Conservation (phyloP, 208 protist genomes). For the Leishmania aethiopica region DNA sequence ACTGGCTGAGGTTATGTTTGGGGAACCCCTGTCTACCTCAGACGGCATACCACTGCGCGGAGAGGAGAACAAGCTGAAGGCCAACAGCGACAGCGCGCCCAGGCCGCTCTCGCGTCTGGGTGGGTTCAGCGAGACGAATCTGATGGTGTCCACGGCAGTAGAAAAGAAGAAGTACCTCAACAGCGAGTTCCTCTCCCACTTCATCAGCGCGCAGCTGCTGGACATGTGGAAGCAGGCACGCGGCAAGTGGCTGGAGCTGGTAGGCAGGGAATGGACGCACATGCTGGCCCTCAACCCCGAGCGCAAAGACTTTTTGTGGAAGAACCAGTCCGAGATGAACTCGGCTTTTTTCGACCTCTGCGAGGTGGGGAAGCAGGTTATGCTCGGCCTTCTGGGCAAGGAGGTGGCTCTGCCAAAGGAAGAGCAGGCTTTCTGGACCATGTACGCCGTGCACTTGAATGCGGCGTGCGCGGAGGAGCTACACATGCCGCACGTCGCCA, state of each 20-base stretch:
- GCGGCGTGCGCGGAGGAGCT: slow-evolving; percentile 51
- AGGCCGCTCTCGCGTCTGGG: slow-evolving; percentile 33
- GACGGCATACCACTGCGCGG: slow-evolving; percentile 59
- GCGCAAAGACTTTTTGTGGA: slow-evolving; percentile 79
- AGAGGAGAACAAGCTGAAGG: slow-evolving; percentile 42
- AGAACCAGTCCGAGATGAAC: slow-evolving; percentile 86
- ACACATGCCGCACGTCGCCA: slow-evolving; percentile 62
- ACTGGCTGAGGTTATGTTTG: slow-evolving; percentile 55
- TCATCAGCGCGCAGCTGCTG: slow-evolving; percentile 49
- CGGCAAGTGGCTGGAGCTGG: slow-evolving; percentile 59
- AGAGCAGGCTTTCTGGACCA: slow-evolving; percentile 74
- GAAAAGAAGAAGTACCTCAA: slow-evolving; percentile 58
- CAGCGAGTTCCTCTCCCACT: slow-evolving; percentile 34
- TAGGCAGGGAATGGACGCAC: slow-evolving; percentile 62
- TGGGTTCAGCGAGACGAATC: slow-evolving; percentile 58
- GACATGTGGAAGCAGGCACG: slow-evolving; percentile 68
- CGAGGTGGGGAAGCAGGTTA: slow-evolving; percentile 83
- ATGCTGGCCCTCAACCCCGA: slow-evolving; percentile 41
- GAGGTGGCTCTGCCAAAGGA: slow-evolving; percentile 52
- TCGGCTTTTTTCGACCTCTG: slow-evolving; percentile 88
- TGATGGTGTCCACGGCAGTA: slow-evolving; percentile 31
- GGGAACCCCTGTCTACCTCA: slow-evolving; percentile 45
- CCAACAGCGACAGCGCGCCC: slow-evolving; percentile 17
- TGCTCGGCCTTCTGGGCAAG: slow-evolving; percentile 61
- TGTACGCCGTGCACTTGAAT: slow-evolving; percentile 72